Evolutionary conservation across 75 land plant genomes (phyloP).

Genomic region (Selaginella tamariscina): DNA sequence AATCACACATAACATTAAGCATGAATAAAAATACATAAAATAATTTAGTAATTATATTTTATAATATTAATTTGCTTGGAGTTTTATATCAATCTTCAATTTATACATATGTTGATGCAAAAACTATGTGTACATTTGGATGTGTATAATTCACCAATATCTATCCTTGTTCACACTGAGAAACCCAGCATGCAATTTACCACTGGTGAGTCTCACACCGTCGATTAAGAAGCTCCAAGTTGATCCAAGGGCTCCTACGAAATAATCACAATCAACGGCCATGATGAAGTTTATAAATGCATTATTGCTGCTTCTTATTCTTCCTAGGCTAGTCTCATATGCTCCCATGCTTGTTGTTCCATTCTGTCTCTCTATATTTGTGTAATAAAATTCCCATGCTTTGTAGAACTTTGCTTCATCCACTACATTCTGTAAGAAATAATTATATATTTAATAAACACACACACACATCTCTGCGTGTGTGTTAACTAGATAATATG

Average conservation of each 20-base stretch:
- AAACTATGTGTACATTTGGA: no score
- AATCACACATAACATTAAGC: no score
- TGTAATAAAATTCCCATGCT: neutral
- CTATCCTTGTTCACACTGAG: slow-evolving; percentile 10
- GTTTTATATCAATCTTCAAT: no score
- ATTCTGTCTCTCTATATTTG: neutral
- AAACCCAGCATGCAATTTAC: neutral
- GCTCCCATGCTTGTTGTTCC: neutral
- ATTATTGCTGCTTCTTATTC: neutral
- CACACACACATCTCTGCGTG: no score
- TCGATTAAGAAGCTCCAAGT: slow-evolving; percentile 3
- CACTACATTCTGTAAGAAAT: slow-evolving; percentile 5
- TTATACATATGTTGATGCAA: no score
- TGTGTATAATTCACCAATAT: no score
- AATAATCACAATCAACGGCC: slow-evolving; percentile 2
- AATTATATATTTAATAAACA: neutral
- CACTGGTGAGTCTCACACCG: neutral
- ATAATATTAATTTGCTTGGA: no score
- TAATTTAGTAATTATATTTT: no score
- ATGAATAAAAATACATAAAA: no score
- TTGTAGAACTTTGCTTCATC: neutral
- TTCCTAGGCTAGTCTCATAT: slow-evolving; percentile 7
- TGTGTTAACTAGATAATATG: no score
- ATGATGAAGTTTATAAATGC: slow-evolving; percentile 7
- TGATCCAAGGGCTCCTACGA: slow-evolving; percentile 4